phyloP scores from a whole-genome alignment of 192 early-diverging fungal genomes.

The Umbelopsis isabellina region DNA sequence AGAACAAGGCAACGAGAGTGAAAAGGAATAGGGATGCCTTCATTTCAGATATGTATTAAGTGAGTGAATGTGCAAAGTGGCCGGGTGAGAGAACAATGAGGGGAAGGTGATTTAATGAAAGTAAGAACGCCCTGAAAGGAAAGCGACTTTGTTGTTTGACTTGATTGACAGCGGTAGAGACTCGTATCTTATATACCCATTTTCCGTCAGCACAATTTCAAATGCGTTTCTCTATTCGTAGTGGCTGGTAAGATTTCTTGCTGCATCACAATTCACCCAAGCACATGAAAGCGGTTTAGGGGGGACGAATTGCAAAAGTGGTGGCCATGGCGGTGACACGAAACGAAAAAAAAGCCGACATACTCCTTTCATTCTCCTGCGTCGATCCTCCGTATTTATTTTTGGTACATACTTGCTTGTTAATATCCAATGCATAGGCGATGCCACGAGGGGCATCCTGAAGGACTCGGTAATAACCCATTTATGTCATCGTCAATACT shows the following conservation, averaged over 20 bases:
- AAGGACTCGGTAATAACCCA: not conserved
- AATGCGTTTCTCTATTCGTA: no score
- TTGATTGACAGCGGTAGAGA: no score
- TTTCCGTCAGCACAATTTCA: no score
- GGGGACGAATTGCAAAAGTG: not conserved
- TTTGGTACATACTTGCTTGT: not conserved
- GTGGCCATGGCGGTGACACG: slow-evolving; percentile 12
- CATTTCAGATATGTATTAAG: slow-evolving; percentile 3
- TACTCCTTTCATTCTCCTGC: slow-evolving; percentile 21
- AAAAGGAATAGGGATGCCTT: slow-evolving; percentile 1
- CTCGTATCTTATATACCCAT: no score
- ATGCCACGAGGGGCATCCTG: not conserved
- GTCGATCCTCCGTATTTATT: slow-evolving; percentile 8
- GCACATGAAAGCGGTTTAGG: slow-evolving; percentile 2
- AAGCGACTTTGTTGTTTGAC: no score
- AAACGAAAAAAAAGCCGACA: slow-evolving; percentile 1
- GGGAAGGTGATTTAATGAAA: not conserved
- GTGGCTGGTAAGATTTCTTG: no score
- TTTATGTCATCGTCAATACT: not conserved
- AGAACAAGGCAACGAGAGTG: slow-evolving; percentile 4
- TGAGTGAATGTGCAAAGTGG: slow-evolving; percentile 6
- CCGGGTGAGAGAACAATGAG: not conserved
- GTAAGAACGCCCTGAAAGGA: not conserved
- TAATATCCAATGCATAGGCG: not conserved
- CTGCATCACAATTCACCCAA: not conserved